phyloP scores from a whole-genome alignment of 169 alveolate species.

The Sarcocystis neurona region DNA sequence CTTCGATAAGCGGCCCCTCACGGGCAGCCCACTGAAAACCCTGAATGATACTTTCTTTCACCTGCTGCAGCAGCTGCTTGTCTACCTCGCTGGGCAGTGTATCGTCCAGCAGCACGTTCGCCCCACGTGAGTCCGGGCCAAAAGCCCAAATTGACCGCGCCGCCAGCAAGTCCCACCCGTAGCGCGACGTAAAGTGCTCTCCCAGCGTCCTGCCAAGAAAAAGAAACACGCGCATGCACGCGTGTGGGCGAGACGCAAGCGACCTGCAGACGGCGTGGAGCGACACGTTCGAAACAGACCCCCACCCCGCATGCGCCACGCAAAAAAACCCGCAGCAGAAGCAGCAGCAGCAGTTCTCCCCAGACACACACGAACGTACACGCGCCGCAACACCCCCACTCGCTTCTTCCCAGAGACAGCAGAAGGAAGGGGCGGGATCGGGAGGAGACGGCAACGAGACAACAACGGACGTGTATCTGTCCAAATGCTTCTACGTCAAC shows the following conservation, averaged over 20 bases:
- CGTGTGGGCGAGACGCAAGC: neutral
- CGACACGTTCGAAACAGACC: neutral
- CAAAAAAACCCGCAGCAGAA: neutral
- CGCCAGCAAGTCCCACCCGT: slow-evolving; percentile 96
- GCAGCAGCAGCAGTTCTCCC: neutral
- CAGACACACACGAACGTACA: no score
- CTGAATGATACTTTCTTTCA: slow-evolving; percentile 57
- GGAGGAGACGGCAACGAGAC: neutral
- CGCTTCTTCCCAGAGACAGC: neutral
- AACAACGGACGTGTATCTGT: no score
- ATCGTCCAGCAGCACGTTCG: slow-evolving; percentile 90
- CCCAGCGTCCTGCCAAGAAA: slow-evolving; percentile 63
- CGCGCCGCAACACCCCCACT: neutral
- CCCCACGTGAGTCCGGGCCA: slow-evolving; percentile 90
- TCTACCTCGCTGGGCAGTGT: slow-evolving; percentile 94
- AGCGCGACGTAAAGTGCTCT: slow-evolving; percentile 79
- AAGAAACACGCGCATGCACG: neutral
- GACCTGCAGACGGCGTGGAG: neutral
- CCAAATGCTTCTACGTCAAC: no score
- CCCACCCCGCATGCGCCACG: neutral
- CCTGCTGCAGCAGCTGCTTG: slow-evolving; percentile 11
- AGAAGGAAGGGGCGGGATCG: neutral
- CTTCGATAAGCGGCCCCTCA: slow-evolving; percentile 99
- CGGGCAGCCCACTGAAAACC: slow-evolving; percentile 99
- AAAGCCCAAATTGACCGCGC: slow-evolving; percentile 98